phyloP scores from a whole-genome alignment of 2,329 filamentous ascomycete genomes.

The Aotearoamyces nothofagi region DNA sequence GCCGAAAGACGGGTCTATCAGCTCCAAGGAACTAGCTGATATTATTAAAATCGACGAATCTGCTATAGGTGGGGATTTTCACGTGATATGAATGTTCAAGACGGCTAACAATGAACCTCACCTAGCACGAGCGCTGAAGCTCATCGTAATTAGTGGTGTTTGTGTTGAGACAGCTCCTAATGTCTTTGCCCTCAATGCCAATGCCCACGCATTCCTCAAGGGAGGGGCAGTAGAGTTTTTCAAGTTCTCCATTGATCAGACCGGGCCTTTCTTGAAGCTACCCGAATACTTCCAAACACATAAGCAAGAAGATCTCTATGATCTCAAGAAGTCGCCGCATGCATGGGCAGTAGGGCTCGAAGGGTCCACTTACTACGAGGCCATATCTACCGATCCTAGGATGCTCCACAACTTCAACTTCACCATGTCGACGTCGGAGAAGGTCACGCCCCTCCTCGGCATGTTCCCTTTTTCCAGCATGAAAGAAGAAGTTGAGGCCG shows the following conservation, averaged over 20 bases:
- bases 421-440: slow-evolving; percentile 9
- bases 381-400: slow-evolving; percentile 5
- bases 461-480: slow-evolving; percentile 10
- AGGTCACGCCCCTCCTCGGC: slow-evolving; percentile 7
- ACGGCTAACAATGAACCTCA: slow-evolving; percentile 1
- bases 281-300: slow-evolving; percentile 10
- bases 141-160: slow-evolving; percentile 8
- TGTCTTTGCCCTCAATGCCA: slow-evolving; percentile 9
- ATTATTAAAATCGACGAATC: slow-evolving; percentile 7
- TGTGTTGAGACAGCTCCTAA: slow-evolving; percentile 7
- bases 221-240: slow-evolving; percentile 10
- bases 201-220: slow-evolving; percentile 8
- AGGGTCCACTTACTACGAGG: slow-evolving; percentile 12
- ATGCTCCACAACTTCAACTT: slow-evolving; percentile 8
- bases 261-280: slow-evolving; percentile 5
- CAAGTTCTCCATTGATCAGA: slow-evolving; percentile 7
- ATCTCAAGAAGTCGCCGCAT: slow-evolving; percentile 10
- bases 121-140: slow-evolving; percentile 10
- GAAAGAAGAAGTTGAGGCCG: slow-evolving; percentile 5
- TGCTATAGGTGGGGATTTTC: slow-evolving; percentile 9
- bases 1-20: no score
- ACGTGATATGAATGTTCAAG: no score
- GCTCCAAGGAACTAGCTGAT: slow-evolving; percentile 8
- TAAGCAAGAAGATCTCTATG: slow-evolving; percentile 7
- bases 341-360: slow-evolving; percentile 8